Evolutionary conservation across 768 basidiomycete genomes (phyloP).

Genomic region (Hericium erinaceus): DNA sequence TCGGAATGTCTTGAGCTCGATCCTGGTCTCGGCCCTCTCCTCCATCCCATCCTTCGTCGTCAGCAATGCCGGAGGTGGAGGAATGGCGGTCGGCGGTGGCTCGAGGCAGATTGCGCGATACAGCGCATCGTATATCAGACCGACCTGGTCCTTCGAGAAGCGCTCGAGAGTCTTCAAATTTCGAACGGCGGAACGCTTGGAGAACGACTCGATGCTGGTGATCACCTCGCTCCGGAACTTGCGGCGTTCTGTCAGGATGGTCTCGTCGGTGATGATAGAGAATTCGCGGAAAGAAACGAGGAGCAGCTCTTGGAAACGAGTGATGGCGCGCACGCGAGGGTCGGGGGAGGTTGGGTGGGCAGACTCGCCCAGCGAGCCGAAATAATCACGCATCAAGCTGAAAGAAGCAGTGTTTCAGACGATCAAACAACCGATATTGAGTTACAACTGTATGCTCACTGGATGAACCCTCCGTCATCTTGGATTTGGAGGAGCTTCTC

Average conservation of each 20-base stretch:
- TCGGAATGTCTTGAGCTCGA: constrained; percentile 78
- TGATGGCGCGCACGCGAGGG: constrained; percentile 85
- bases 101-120: constrained; percentile 77
- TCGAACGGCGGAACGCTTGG: constrained; percentile 83
- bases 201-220: constrained; percentile 87
- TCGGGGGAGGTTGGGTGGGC: constrained; percentile 87
- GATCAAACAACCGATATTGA: neutral
- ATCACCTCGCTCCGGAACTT: constrained; percentile 85
- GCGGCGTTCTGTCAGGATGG: constrained; percentile 78
- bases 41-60: constrained; percentile 47
- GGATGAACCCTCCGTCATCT: constrained; percentile 95
- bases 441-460: constrained; percentile 32
- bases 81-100: constrained; percentile 45
- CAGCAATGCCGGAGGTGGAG: constrained; percentile 42
- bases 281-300: constrained; percentile 98
- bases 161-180: constrained; percentile 73
- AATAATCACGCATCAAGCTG: constrained; percentile 93
- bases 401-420: neutral
- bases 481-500: constrained; percentile 86
- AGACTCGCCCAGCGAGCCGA: constrained; percentile 85
- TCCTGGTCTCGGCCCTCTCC: constrained; percentile 83
- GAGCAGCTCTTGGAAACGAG: constrained; percentile 93
- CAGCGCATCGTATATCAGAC: constrained; percentile 85
- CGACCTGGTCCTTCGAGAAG: constrained; percentile 82
- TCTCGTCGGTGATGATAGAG: constrained; percentile 91